A percentile compares a stretch with the other conserved stretches of the same genome.
Evolutionary conservation across 116 monocot genomes (phyloP).

Genomic region (Phalaenopsis hybrid): DNA sequence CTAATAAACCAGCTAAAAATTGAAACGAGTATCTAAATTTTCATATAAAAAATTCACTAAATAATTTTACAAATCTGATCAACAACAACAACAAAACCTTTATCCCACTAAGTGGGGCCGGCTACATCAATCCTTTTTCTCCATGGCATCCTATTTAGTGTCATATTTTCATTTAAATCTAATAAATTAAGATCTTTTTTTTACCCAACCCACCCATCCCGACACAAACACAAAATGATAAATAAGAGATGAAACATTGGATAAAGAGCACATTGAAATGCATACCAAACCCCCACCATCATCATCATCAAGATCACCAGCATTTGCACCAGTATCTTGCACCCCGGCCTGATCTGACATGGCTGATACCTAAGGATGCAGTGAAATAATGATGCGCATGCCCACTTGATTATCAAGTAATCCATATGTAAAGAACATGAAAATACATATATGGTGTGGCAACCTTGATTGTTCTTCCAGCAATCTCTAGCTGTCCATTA

Average conservation of each 20-base stretch:
- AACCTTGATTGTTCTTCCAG: slow-evolving; percentile 87
- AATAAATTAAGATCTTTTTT: too few relatives aligned
- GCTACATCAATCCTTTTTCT: too few relatives aligned
- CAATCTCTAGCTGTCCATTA: slow-evolving; percentile 94
- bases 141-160: too few relatives aligned
- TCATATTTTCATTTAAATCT: too few relatives aligned
- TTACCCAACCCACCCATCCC: background rate
- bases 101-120: too few relatives aligned
- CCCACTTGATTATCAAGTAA: background rate
- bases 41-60: too few relatives aligned
- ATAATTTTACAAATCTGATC: too few relatives aligned
- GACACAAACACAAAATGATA: background rate
- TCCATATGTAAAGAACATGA: background rate
- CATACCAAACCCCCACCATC: slow-evolving; percentile 88
- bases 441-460: background rate
- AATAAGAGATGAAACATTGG: background rate
- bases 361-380: slow-evolving; percentile 61
- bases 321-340: slow-evolving; percentile 57
- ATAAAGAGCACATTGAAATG: slow-evolving; percentile 7
- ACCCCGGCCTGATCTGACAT: slow-evolving; percentile 75
- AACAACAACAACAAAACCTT: too few relatives aligned
- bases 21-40: too few relatives aligned
- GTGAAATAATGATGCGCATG: slow-evolving; percentile 3
- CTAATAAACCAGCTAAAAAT: too few relatives aligned
- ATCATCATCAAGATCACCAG: slow-evolving; percentile 91